A percentile compares a stretch with the other conserved stretches of the same genome.
These are phyloP conservation scores for Colletotrichum tabaci DNA, from an alignment of 2,329 filamentous ascomycete species.

Conservation along the genomic window DNA sequence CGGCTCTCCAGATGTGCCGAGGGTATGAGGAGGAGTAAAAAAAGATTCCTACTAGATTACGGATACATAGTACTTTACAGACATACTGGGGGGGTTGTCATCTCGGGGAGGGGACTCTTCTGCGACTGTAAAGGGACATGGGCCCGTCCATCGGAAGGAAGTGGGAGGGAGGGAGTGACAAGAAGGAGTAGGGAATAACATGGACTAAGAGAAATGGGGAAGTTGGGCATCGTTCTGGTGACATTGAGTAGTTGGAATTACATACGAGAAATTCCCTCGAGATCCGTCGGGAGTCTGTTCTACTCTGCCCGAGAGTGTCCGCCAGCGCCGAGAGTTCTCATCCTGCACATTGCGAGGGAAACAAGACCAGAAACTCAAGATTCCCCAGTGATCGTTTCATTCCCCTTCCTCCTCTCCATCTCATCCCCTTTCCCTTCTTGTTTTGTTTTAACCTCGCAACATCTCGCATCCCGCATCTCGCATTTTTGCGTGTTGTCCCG, in stretches of 20 bases:
- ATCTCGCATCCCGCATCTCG: background rate
- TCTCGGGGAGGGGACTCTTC: constrained; percentile 16
- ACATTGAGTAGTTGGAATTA: background rate
- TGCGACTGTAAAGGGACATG: constrained; percentile 21
- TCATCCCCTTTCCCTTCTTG: background rate
- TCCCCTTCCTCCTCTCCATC: too few relatives aligned
- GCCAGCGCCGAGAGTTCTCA: background rate
- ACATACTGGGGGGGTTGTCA: constrained; percentile 17
- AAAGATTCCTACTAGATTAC: constrained; percentile 6
- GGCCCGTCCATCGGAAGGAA: constrained; percentile 20
- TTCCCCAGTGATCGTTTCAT: background rate
- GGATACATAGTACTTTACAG: background rate
- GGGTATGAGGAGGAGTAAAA: background rate
- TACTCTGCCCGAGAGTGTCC: background rate
- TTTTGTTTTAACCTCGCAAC: background rate
- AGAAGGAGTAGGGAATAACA: background rate
- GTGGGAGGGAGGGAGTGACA: constrained; percentile 1
- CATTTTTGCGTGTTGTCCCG: background rate
- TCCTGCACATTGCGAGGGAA: background rate
- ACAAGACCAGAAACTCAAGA: background rate
- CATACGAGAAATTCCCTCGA: background rate
- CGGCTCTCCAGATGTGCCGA: constrained; percentile 23
- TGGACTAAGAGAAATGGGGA: constrained; percentile 5
- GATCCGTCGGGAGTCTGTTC: background rate
- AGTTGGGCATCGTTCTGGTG: background rate